phyloP scores from a whole-genome alignment of 1,284 basidiomycete species.

The Neolentinus lepideus region DNA sequence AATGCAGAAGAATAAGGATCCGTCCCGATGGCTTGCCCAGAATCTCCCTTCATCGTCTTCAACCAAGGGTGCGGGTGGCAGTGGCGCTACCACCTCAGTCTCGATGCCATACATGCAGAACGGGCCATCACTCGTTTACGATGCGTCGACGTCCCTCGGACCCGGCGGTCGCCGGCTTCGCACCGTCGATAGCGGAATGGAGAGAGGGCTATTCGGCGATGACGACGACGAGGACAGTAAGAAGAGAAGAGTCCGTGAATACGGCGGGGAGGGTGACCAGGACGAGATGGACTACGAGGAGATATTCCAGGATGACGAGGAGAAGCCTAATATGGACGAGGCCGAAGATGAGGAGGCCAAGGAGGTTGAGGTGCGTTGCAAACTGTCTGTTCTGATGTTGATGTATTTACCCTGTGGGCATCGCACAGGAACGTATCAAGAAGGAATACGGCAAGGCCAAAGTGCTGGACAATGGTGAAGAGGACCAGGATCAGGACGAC shows the following conservation, averaged over 20 bases:
- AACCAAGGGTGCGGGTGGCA: neutral
- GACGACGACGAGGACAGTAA: constrained; percentile 55
- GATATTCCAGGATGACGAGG: constrained; percentile 84
- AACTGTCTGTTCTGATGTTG: neutral
- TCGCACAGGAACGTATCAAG: constrained; percentile 70
- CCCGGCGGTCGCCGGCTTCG: constrained; percentile 57
- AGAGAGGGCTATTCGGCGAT: constrained; percentile 51
- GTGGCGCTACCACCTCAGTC: neutral
- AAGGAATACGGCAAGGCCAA: constrained; percentile 76
- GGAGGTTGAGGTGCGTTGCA: constrained; percentile 64
- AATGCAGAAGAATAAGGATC: constrained; percentile 63
- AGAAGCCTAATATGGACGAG: constrained; percentile 63
- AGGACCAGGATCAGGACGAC: constrained; percentile 70
- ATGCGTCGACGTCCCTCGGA: constrained; percentile 46
- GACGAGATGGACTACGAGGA: constrained; percentile 83
- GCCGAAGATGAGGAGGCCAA: constrained; percentile 79
- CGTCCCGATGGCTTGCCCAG: constrained; percentile 60
- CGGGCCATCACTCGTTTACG: constrained; percentile 40
- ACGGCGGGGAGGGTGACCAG: constrained; percentile 64
- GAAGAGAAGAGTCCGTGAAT: constrained; percentile 42
- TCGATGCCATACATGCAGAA: constrained; percentile 20
- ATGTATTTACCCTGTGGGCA: constrained; percentile 1
- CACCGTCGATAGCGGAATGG: constrained; percentile 53
- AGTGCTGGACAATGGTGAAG: constrained; percentile 58
- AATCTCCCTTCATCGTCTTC: constrained; percentile 15